Evolutionary conservation across 2,329 filamentous ascomycete species (phyloP), one percentile per base, ranked within the genome.

Genomic region (Xylaria sp.): DNA sequence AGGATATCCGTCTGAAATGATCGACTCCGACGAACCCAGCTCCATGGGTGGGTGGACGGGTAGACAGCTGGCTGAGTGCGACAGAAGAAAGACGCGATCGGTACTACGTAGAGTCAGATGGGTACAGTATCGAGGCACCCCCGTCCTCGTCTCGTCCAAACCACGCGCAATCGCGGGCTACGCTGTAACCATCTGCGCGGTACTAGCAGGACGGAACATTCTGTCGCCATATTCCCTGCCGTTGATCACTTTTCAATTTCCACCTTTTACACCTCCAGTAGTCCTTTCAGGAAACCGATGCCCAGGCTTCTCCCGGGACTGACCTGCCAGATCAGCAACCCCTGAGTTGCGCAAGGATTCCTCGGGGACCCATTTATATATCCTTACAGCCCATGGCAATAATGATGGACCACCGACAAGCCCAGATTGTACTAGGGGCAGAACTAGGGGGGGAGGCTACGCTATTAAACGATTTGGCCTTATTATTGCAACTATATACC

Each of bases 191-290:
- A 63, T 65, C 60, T 60, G 58, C 66, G 50, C 42, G 66, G 55
- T 60, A 61, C 50, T 55, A 25, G 54, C 27, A 42, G 50, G 29
- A 63, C 42, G 59, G 44, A 42, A 47, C n/a, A 18, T 32, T 62
- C 54, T 60, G 54, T 63, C 32, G 55, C 25, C n/a, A 60, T 70
- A 50, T 69, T 69, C 73, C 73, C 70, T 74, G 70, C 61, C 51
- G 73, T 57, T 66, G 72, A 74, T 74, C 73, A 70, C 65, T 60
- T 59, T 50, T 68, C 70, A 73, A 72, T 69, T 70, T 68, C 63
- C 68, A 66, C 61, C 64, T 44, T 63, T 44, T 5, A 5, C 16
- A 8, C 6, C 16, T 44, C 10, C 61, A 65, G 68, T 54, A 61
- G 57, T 68, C 55, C 65, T 65, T 64, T 37, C 37, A 21, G 21